Evolutionary conservation across 306 rosid genomes (phyloP).

Genomic region (Cajanus cajan): DNA sequence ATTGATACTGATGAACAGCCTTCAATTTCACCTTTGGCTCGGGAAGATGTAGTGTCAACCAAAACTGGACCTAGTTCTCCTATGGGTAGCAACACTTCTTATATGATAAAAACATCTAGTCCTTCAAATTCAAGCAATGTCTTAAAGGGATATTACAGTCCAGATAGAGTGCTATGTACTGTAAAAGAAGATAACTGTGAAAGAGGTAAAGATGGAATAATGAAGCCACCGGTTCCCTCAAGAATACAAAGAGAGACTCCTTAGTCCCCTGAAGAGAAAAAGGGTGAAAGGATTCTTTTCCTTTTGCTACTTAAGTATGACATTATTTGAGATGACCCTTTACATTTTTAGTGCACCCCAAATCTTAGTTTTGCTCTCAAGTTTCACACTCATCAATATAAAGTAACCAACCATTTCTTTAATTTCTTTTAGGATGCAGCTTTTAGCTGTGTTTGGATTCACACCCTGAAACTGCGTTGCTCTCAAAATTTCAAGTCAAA

Average conservation of each 20-base stretch:
- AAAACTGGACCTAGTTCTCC: conserved; percentile 52
- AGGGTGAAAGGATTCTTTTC: neutral
- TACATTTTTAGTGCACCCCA: neutral
- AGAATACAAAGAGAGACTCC: conserved; percentile 52
- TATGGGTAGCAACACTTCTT: conserved; percentile 32
- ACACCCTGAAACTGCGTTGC: no score
- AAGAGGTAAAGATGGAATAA: conserved; percentile 52
- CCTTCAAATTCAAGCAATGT: conserved; percentile 41
- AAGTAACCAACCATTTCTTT: neutral
- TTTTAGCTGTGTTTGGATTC: neutral
- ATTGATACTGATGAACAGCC: conserved; percentile 17
- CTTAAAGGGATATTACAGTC: conserved; percentile 43
- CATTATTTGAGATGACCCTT: conserved; percentile 16
- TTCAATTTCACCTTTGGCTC: conserved; percentile 50
- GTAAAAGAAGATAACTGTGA: conserved; percentile 50
- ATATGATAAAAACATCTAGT: conserved; percentile 33
- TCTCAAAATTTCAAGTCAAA: no score
- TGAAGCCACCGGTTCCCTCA: conserved; percentile 71
- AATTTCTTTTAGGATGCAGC: neutral
- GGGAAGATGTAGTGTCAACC: conserved; percentile 43
- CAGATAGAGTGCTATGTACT: conserved; percentile 35
- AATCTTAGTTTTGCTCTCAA: conserved; percentile 1
- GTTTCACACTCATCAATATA: neutral
- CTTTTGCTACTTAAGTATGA: neutral
- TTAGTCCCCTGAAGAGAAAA: neutral